Conservation (phyloP, 768 basidiomycete genomes). For the Pisolithus albus region DNA sequence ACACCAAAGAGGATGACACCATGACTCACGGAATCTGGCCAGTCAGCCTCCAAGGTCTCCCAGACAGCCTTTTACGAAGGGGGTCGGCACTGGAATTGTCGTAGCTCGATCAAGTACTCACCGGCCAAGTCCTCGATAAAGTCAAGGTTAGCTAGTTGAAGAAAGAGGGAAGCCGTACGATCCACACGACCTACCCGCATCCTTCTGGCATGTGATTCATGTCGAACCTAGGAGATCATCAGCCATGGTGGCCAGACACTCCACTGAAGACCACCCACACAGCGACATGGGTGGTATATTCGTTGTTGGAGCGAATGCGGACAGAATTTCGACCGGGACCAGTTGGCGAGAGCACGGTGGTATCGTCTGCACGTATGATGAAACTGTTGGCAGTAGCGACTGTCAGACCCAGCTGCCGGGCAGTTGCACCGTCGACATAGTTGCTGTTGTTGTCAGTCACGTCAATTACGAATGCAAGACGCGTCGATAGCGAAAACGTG, state of each 20-base stretch:
- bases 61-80: slow-evolving; percentile 21
- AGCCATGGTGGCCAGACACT: neutral
- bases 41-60: slow-evolving; percentile 19
- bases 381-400: slow-evolving; percentile 23
- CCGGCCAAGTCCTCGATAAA: slow-evolving; percentile 30
- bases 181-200: slow-evolving; percentile 23
- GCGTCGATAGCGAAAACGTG: slow-evolving; percentile 10
- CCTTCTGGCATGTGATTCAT: slow-evolving; percentile 33
- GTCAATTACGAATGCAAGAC: neutral
- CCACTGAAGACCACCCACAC: slow-evolving; percentile 16
- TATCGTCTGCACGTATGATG: slow-evolving; percentile 34
- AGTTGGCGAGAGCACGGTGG: slow-evolving; percentile 19
- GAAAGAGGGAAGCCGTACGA: neutral
- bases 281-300: slow-evolving; percentile 30
- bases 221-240: slow-evolving; percentile 20
- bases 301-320: slow-evolving; percentile 24
- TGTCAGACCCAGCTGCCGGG: slow-evolving; percentile 23
- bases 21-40: slow-evolving; percentile 20
- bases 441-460: slow-evolving; percentile 16
- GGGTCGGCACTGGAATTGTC: slow-evolving; percentile 4
- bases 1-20: neutral
- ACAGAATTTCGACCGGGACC: slow-evolving; percentile 33
- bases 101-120: slow-evolving; percentile 6
- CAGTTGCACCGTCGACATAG: slow-evolving; percentile 26
- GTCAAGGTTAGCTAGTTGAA: neutral